A percentile compares a stretch with the other conserved stretches of the same genome.
These are phyloP conservation scores for Striga hermonthica DNA, from an alignment of 305 asterid genomes.

Conservation along the genomic window DNA sequence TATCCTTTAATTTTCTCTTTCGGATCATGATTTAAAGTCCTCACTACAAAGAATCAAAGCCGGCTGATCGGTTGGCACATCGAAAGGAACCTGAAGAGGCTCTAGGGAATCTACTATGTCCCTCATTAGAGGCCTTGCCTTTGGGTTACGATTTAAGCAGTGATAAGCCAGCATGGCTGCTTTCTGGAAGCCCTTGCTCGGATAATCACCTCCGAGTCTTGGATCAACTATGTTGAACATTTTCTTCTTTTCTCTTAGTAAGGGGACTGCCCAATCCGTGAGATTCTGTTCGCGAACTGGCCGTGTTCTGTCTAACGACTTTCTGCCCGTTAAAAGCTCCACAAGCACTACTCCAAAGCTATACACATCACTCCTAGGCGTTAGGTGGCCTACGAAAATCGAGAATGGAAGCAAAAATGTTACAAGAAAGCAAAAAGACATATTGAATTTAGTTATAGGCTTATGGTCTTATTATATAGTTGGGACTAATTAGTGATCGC, in stretches of 20 bases:
- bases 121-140: constrained; percentile 79
- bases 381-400: constrained; percentile 53
- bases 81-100: constrained; percentile 57
- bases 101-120: constrained; percentile 76
- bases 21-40: constrained; percentile 29
- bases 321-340: constrained; percentile 70
- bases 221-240: constrained; percentile 63
- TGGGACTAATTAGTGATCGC: neutral
- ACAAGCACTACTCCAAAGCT: constrained; percentile 80
- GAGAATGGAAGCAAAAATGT: neutral
- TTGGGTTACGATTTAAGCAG: constrained; percentile 67
- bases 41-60: constrained; percentile 36
- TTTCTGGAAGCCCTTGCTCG: constrained; percentile 59
- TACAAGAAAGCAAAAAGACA: no score
- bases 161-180: constrained; percentile 85
- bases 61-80: constrained; percentile 34
- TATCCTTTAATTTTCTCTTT: neutral
- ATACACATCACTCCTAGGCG: constrained; percentile 76
- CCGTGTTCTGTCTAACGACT: constrained; percentile 62
- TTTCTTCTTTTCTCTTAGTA: constrained; percentile 67
- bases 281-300: constrained; percentile 72
- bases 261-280: constrained; percentile 60
- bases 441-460: neutral
- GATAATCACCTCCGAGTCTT: constrained; percentile 64
- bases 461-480: neutral